Percentiles rank a stretch among this genome's conserved stretches.
Evolutionary conservation across 306 rosid genomes (phyloP).

Genomic region (Adenanthera pavonina): DNA sequence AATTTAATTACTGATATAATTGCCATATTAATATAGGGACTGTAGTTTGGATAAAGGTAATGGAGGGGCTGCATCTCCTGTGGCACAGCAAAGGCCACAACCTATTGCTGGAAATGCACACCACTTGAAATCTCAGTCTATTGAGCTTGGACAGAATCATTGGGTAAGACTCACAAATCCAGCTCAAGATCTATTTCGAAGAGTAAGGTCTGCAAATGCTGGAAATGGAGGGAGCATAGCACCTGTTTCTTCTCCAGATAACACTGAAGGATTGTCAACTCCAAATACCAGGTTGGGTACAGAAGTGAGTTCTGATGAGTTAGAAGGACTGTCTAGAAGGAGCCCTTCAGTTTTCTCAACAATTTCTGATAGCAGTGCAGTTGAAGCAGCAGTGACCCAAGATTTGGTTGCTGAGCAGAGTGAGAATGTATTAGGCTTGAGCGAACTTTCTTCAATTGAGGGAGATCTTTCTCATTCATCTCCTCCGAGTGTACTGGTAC

Average conservation of each 20-base stretch:
- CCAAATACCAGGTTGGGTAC: conserved; percentile 12
- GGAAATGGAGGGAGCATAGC: conserved; percentile 39
- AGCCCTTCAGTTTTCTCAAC: conserved; percentile 54
- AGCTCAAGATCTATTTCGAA: conserved; percentile 50
- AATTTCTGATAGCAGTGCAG: conserved; percentile 44
- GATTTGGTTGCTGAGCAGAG: conserved; percentile 39
- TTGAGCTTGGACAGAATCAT: conserved; percentile 33
- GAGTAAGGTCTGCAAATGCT: conserved; percentile 50
- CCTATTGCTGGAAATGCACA: conserved; percentile 37
- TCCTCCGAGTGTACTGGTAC: conserved; percentile 68
- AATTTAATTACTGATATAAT: conserved; percentile 42
- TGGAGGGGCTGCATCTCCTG: conserved; percentile 46
- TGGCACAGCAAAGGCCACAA: conserved; percentile 42
- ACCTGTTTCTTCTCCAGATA: conserved; percentile 48
- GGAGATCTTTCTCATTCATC: conserved; percentile 53
- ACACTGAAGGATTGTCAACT: conserved; percentile 26
- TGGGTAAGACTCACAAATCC: conserved; percentile 37
- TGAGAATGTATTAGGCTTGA: conserved; percentile 48
- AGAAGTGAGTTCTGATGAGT: conserved; percentile 40
- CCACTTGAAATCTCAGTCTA: conserved; percentile 51
- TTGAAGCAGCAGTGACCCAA: conserved; percentile 45
- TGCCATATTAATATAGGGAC: conserved; percentile 49
- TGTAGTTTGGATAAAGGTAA: conserved; percentile 44
- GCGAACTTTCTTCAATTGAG: conserved; percentile 28
- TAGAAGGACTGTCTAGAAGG: conserved; percentile 35